Conservation (phyloP, 441 rosid genomes). For the Mallotus repandus region DNA sequence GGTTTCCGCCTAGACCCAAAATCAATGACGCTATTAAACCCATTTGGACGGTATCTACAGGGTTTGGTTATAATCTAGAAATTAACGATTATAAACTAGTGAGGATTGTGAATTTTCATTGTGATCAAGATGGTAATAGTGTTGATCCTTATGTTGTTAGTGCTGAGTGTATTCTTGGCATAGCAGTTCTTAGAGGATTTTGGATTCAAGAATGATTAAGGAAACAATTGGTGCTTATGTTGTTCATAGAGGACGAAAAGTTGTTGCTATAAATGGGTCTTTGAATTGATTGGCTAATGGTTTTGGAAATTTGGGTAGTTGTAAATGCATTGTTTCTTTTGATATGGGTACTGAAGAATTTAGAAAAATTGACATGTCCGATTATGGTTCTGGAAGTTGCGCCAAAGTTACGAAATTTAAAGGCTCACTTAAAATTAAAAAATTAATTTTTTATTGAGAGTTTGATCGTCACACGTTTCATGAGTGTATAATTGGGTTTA, state of each 20-base stretch:
- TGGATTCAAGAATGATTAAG: slow-evolving; percentile 26
- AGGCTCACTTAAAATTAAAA: slow-evolving; percentile 27
- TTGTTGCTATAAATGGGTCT: slow-evolving; percentile 19
- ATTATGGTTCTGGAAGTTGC: slow-evolving; percentile 1
- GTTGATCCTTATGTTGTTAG: not conserved
- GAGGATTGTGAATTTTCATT: slow-evolving; percentile 29
- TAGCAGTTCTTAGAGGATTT: slow-evolving; percentile 26
- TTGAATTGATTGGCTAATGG: slow-evolving; percentile 33
- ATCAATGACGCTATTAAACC: not conserved
- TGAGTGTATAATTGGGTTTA: too few relatives aligned
- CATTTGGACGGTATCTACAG: slow-evolving; percentile 34
- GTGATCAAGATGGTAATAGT: not conserved
- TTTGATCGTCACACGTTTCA: too few relatives aligned
- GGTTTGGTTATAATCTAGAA: slow-evolving; percentile 29
- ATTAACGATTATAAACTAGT: slow-evolving; percentile 31
- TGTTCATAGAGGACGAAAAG: slow-evolving; percentile 26
- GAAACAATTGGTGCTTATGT: slow-evolving; percentile 13
- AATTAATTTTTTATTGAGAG: too few relatives aligned
- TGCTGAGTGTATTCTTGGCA: slow-evolving; percentile 35
- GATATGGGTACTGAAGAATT: slow-evolving; percentile 33
- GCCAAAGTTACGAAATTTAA: slow-evolving; percentile 23
- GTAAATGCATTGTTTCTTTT: slow-evolving; percentile 26
- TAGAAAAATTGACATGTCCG: slow-evolving; percentile 14
- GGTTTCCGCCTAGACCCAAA: slow-evolving; percentile 18
- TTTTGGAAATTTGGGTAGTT: not conserved